Evolutionary conservation across 306 rosid species (phyloP).

Genomic region (Echinosophora koreensis): DNA sequence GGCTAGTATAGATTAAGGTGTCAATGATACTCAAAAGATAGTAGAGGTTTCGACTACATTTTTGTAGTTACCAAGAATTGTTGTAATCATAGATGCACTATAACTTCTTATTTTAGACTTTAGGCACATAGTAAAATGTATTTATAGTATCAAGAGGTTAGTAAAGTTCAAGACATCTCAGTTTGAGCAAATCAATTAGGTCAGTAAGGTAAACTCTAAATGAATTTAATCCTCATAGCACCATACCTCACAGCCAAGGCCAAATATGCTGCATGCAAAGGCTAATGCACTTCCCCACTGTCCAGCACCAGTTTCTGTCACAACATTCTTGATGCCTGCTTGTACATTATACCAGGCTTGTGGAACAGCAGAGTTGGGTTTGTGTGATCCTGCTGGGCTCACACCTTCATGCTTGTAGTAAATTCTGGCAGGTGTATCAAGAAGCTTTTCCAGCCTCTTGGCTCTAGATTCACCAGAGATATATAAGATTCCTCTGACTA

Average conservation of each 20-base stretch:
- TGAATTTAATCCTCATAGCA: slow-evolving; percentile 41
- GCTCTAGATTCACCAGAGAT: slow-evolving; percentile 63
- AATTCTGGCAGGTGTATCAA: slow-evolving; percentile 88
- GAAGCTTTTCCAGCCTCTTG: slow-evolving; percentile 94
- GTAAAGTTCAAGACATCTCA: slow-evolving; percentile 12
- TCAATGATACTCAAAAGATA: not conserved
- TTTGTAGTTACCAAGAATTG: not conserved
- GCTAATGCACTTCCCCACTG: slow-evolving; percentile 98
- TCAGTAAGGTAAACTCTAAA: not conserved
- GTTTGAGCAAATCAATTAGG: slow-evolving; percentile 13
- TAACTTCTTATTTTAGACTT: slow-evolving; percentile 9
- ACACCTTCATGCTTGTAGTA: slow-evolving; percentile 97
- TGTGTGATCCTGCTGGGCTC: slow-evolving; percentile 98
- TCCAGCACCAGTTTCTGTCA: slow-evolving; percentile 98
- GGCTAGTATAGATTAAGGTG: not conserved
- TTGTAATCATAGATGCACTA: slow-evolving; percentile 18
- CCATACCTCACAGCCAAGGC: slow-evolving; percentile 85
- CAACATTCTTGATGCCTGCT: slow-evolving; percentile 83
- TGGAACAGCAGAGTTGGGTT: slow-evolving; percentile 93
- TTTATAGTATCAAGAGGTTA: not conserved
- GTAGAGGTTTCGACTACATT: slow-evolving; percentile 1
- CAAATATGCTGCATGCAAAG: slow-evolving; percentile 90
- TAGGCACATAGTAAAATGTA: slow-evolving; percentile 10
- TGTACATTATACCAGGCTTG: slow-evolving; percentile 92
- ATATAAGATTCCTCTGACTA: slow-evolving; percentile 41